A percentile compares a stretch with the other conserved stretches of the same genome.
Evolutionary conservation across 352 stramenopile species (phyloP).

Genomic region (Phytophthora quininea): DNA sequence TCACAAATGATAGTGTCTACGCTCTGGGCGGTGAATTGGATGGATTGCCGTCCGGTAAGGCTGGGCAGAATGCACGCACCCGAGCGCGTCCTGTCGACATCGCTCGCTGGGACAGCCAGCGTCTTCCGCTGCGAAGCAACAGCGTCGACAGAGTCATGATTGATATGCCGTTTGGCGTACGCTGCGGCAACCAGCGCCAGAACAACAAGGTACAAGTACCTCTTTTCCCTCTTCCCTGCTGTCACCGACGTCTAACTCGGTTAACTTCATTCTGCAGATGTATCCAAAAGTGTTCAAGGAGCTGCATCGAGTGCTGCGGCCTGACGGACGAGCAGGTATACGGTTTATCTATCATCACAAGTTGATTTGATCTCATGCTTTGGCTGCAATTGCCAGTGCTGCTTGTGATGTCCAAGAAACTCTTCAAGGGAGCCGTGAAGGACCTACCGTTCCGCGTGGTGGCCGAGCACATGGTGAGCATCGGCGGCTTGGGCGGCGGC

Average conservation of each 20-base stretch:
- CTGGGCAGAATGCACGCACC: constrained; percentile 51
- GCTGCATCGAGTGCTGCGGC: constrained; percentile 63
- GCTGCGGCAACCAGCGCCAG: constrained; percentile 69
- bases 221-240: no score
- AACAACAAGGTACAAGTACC: constrained; percentile 60
- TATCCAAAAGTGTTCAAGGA: constrained; percentile 83
- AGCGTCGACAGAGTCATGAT: constrained; percentile 73
- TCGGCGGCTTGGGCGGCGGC: constrained; percentile 62
- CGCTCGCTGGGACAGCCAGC: constrained; percentile 67
- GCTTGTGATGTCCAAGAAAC: constrained; percentile 84
- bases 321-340: constrained; percentile 54
- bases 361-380: not conserved
- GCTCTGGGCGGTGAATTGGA: constrained; percentile 74
- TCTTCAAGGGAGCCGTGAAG: constrained; percentile 63
- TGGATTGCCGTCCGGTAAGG: constrained; percentile 53
- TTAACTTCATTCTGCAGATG: constrained; percentile 37
- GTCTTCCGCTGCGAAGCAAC: constrained; percentile 56
- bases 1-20: constrained; percentile 60
- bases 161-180: constrained; percentile 82
- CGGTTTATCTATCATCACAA: not conserved
- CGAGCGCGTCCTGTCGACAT: constrained; percentile 52
- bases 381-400: constrained; percentile 43
- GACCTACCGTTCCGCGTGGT: constrained; percentile 48
- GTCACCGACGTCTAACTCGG: no score
- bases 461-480: constrained; percentile 70